A percentile compares a stretch with the other conserved stretches of the same genome.
These are phyloP conservation scores for Chrysophaeum taylorii DNA, from an alignment of 352 stramenopile species.

Conservation along the genomic window DNA sequence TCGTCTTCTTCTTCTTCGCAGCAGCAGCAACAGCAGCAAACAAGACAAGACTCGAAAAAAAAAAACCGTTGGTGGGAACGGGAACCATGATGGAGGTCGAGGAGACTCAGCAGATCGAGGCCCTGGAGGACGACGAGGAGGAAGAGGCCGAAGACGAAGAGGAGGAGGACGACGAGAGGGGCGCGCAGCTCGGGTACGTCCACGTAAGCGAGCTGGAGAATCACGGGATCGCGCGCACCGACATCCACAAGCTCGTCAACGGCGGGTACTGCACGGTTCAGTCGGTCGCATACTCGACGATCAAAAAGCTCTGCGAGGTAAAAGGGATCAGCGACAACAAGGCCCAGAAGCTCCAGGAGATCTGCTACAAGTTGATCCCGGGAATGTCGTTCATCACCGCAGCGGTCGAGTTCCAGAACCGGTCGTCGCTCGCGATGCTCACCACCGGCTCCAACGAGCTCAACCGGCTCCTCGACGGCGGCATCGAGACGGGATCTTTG, in stretches of 20 bases:
- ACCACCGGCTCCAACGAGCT: constrained; percentile 71
- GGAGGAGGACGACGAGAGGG: no score
- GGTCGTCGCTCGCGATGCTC: constrained; percentile 55
- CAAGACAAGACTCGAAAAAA: no score
- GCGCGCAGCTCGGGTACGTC: not conserved
- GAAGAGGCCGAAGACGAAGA: no score
- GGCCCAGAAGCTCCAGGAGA: constrained; percentile 95
- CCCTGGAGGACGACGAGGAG: no score
- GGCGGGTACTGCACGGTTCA: constrained; percentile 95
- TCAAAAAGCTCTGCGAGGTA: constrained; percentile 90
- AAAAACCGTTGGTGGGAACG: no score
- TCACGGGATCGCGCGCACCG: constrained; percentile 87
- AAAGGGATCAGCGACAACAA: constrained; percentile 99
- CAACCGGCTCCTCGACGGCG: constrained; percentile 70
- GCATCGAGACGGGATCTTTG: constrained; percentile 92
- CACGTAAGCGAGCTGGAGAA: constrained; percentile 79
- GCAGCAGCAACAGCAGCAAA: no score
- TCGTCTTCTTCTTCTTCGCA: no score
- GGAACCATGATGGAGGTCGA: no score
- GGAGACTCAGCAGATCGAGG: no score
- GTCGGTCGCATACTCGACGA: constrained; percentile 88
- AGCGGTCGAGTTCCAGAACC: constrained; percentile 55
- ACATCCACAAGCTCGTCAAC: constrained; percentile 96
- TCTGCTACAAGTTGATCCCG: constrained; percentile 88
- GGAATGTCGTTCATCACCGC: constrained; percentile 99